Evolutionary conservation across 164 flowering plant species (phyloP).

Genomic region (Magnolia sinica): DNA sequence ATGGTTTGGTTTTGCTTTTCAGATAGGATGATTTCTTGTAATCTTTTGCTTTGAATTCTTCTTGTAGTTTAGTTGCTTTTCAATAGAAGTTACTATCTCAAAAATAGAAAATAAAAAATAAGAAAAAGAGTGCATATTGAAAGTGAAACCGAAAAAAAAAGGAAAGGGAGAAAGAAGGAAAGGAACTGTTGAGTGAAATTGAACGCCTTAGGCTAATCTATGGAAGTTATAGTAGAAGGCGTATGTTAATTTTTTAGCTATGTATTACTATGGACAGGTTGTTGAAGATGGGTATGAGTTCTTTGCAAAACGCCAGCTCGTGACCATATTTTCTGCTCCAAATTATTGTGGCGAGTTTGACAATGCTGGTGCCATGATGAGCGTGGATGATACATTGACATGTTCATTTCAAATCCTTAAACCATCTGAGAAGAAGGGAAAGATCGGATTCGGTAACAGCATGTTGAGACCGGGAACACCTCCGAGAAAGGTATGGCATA

Average conservation of each 20-base stretch:
- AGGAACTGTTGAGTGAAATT: too few species aligned
- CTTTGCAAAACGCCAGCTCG: slow-evolving; percentile 50
- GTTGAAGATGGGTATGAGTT: slow-evolving; percentile 70
- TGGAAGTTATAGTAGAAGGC: not conserved
- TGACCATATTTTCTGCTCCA: slow-evolving; percentile 56
- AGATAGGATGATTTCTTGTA: too few species aligned
- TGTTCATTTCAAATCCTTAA: slow-evolving; percentile 60
- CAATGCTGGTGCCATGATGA: slow-evolving; percentile 64
- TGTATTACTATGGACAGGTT: slow-evolving; percentile 29
- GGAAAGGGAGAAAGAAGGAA: too few species aligned
- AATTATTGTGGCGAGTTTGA: slow-evolving; percentile 62
- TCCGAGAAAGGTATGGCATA: slow-evolving; percentile 39
- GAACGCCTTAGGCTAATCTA: too few species aligned
- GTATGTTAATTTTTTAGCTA: not conserved
- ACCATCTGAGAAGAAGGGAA: slow-evolving; percentile 49
- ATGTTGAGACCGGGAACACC: slow-evolving; percentile 49
- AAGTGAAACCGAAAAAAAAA: too few species aligned
- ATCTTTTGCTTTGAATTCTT: too few species aligned
- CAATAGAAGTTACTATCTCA: too few species aligned
- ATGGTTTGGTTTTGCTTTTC: too few species aligned
- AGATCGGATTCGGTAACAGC: slow-evolving; percentile 35
- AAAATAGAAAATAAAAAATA: too few species aligned
- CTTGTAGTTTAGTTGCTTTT: too few species aligned
- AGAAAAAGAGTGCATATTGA: too few species aligned
- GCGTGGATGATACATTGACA: slow-evolving; percentile 48